These are phyloP conservation scores for Medicago arabica DNA, from an alignment of 306 rosid genomes.

Conservation along the genomic window DNA sequence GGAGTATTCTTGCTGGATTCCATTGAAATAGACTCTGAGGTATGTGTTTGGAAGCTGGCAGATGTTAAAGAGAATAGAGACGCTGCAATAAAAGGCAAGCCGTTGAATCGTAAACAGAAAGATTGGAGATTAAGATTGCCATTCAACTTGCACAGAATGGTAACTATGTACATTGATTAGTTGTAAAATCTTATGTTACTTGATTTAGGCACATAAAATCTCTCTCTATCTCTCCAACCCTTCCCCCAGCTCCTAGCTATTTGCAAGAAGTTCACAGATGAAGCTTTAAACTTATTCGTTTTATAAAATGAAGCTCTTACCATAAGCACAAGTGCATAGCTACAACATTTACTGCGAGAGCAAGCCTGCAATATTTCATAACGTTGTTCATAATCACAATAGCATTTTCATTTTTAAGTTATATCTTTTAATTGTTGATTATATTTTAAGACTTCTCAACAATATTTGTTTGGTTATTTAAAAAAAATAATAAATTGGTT, in stretches of 20 bases:
- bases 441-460: constrained; percentile 14
- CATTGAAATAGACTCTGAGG: constrained; percentile 60
- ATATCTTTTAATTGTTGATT: background rate
- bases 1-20: constrained; percentile 70
- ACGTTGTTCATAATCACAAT: constrained; percentile 7
- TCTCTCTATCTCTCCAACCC: background rate
- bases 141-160: constrained; percentile 66
- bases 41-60: constrained; percentile 91
- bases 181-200: constrained; percentile 45
- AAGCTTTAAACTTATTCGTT: constrained; percentile 19
- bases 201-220: constrained; percentile 33
- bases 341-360: constrained; percentile 12
- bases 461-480: background rate
- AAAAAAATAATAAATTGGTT: too few species aligned
- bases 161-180: constrained; percentile 64
- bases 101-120: constrained; percentile 75
- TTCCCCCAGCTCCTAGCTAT: background rate
- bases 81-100: constrained; percentile 75
- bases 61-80: constrained; percentile 81
- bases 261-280: constrained; percentile 18
- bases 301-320: background rate
- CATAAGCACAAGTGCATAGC: background rate
- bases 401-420: background rate
- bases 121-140: constrained; percentile 92
- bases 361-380: background rate